These are phyloP conservation scores for Pulveroboletus sp. DNA, from an alignment of 768 basidiomycete genomes.

Conservation along the genomic window DNA sequence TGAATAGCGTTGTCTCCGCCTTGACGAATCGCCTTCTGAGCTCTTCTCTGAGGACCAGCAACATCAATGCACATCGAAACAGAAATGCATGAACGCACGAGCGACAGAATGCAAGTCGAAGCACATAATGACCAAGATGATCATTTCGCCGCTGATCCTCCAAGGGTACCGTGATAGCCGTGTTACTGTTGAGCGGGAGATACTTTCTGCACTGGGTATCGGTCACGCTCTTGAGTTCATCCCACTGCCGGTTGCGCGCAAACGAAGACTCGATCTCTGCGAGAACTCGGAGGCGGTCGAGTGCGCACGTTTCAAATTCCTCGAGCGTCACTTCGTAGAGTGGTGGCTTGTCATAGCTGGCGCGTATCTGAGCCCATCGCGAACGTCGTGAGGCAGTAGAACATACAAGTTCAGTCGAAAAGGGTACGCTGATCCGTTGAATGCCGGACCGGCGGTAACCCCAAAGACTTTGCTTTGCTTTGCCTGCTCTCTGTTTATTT, in stretches of 20 bases:
- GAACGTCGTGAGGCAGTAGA: background rate
- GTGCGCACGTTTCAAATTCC: conserved; percentile 89
- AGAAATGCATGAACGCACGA: conserved; percentile 59
- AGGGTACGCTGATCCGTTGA: conserved; percentile 44
- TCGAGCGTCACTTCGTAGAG: conserved; percentile 88
- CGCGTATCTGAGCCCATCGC: conserved; percentile 4
- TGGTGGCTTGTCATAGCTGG: conserved; percentile 86
- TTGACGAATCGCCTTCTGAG: conserved; percentile 84
- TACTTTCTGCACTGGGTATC: conserved; percentile 67
- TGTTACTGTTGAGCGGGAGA: conserved; percentile 63
- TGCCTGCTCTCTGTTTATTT: conserved; percentile 1
- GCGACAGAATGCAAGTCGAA: conserved; percentile 92
- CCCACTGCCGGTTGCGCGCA: conserved; percentile 78
- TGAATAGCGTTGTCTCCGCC: conserved; percentile 84
- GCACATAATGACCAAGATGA: conserved; percentile 89
- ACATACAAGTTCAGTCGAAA: conserved; percentile 79
- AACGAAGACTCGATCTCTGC: conserved; percentile 90
- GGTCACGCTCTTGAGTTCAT: conserved; percentile 70
- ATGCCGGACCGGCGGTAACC: background rate
- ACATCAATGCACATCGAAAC: background rate
- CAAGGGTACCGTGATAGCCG: conserved; percentile 43
- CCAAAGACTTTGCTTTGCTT: background rate
- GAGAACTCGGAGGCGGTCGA: conserved; percentile 83
- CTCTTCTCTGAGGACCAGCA: conserved; percentile 64
- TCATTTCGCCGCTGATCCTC: conserved; percentile 76